Percentiles rank a stretch among this genome's conserved stretches.
These are phyloP conservation scores for Sugiyamaella japonica DNA, from an alignment of 1,139 yeast species.

Conservation along the genomic window DNA sequence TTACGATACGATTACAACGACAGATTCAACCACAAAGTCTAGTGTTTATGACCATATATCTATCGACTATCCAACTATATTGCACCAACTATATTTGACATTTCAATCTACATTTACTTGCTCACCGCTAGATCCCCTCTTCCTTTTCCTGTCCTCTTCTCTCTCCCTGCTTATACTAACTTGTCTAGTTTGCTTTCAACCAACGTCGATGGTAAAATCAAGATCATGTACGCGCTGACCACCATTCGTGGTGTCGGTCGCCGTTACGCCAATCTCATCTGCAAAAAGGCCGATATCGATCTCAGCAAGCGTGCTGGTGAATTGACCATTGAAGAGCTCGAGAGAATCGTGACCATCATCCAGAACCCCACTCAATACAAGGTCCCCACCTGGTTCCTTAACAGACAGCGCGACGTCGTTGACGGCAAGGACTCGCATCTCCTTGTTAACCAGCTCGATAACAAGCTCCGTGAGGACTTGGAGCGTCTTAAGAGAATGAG, in stretches of 20 bases:
- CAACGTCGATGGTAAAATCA: slow-evolving; percentile 99
- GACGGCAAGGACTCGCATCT: slow-evolving; percentile 99
- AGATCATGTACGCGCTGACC: slow-evolving; percentile 99
- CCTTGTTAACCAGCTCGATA: slow-evolving; percentile 98
- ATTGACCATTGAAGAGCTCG: slow-evolving; percentile 99
- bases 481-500: slow-evolving; percentile 99
- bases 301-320: slow-evolving; percentile 99
- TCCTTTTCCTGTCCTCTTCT: neutral
- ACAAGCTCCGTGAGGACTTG: slow-evolving; percentile 99
- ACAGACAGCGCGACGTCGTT: slow-evolving; percentile 98
- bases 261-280: slow-evolving; percentile 99
- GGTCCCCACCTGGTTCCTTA: slow-evolving; percentile 99
- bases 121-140: neutral
- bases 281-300: slow-evolving; percentile 99
- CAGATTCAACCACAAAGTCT: no score
- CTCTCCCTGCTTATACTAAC: slow-evolving; percentile 4
- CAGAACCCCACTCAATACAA: slow-evolving; percentile 99
- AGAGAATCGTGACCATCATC: slow-evolving; percentile 99
- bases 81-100: neutral
- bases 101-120: neutral
- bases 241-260: slow-evolving; percentile 99
- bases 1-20: no score
- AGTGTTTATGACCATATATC: no score
- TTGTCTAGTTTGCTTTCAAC: slow-evolving; percentile 93
- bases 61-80: no score